Conservation (phyloP, 164 flowering plant species). For the Magnolia kwangsiensis region DNA sequence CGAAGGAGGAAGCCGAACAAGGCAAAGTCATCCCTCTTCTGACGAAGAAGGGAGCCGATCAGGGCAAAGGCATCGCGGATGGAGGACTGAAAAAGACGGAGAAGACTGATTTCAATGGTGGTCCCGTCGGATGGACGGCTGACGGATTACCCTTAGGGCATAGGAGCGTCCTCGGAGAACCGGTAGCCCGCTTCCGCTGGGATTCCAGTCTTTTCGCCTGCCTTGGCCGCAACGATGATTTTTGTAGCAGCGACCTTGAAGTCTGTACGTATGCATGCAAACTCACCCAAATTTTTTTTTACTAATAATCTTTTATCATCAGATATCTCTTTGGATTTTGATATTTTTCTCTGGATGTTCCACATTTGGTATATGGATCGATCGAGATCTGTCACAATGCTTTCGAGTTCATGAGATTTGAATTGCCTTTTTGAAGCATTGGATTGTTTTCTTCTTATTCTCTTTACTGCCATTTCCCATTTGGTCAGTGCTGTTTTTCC, state of each 20-base stretch:
- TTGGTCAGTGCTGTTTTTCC: too few species aligned
- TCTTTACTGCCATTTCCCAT: too few species aligned
- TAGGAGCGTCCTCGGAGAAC: conserved; percentile 70
- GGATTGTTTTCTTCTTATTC: too few species aligned
- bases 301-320: neutral
- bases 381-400: too few species aligned
- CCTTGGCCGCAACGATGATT: conserved; percentile 79
- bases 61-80: neutral
- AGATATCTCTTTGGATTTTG: neutral
- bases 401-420: too few species aligned
- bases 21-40: conserved; percentile 5
- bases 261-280: conserved; percentile 59
- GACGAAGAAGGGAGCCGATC: conserved; percentile 2
- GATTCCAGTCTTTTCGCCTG: conserved; percentile 66
- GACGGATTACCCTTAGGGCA: conserved; percentile 59
- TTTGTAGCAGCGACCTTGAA: conserved; percentile 96
- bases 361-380: too few species aligned
- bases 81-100: conserved; percentile 3
- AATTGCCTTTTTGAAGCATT: too few species aligned
- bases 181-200: conserved; percentile 59
- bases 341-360: too few species aligned
- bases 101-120: neutral
- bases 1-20: conserved; percentile 4
- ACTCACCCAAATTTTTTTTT: too few species aligned
- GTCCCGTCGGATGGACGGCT: conserved; percentile 48